A percentile compares a stretch with the other conserved stretches of the same genome.
phyloP scores from a whole-genome alignment of 2,329 filamentous ascomycete species.

The Colletotrichum acutatum region DNA sequence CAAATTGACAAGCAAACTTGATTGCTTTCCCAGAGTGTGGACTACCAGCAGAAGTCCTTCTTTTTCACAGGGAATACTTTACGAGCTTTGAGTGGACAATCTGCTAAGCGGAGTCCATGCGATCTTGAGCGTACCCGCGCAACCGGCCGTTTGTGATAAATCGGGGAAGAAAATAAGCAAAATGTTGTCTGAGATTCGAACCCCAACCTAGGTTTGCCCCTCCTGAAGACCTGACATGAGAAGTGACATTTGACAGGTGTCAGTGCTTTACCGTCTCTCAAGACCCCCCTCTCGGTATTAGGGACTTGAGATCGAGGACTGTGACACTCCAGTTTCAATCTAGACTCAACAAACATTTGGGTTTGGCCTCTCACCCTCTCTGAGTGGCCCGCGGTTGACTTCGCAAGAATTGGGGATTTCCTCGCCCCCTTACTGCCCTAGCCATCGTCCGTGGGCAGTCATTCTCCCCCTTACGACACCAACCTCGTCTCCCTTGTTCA shows the following conservation, averaged over 20 bases:
- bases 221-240: neutral
- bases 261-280: neutral
- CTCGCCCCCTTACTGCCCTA: neutral
- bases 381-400: neutral
- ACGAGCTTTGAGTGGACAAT: neutral
- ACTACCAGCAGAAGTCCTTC: neutral
- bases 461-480: neutral
- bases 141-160: neutral
- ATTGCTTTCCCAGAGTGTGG: neutral
- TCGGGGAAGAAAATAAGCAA: conserved; percentile 8
- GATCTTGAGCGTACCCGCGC: neutral
- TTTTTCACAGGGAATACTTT: neutral
- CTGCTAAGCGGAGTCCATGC: neutral
- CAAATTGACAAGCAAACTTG: neutral
- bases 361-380: neutral
- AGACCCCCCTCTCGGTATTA: too few species aligned
- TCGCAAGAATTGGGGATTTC: neutral
- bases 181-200: neutral
- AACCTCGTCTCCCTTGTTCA: neutral
- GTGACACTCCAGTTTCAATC: too few species aligned
- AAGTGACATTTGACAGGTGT: neutral
- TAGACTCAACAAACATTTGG: neutral
- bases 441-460: neutral
- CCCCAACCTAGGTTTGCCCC: neutral
- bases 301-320: neutral